These are phyloP conservation scores for Trichoderma pleuroti DNA, from an alignment of 2,329 filamentous ascomycete species.

Conservation along the genomic window DNA sequence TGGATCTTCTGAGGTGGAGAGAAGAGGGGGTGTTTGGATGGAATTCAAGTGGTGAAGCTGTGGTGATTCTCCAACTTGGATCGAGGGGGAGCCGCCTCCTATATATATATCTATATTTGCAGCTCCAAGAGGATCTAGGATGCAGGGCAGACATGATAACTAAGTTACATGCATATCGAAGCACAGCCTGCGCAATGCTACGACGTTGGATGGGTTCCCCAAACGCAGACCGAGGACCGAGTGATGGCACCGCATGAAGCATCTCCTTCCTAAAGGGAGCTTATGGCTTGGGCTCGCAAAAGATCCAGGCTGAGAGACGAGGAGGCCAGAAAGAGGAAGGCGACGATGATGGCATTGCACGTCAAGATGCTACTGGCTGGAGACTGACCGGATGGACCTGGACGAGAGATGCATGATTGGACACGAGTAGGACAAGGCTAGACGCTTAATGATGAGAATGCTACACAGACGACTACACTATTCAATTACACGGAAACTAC, in stretches of 20 bases:
- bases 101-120: constrained; percentile 2
- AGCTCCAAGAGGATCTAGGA: not conserved
- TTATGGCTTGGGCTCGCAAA: constrained; percentile 1
- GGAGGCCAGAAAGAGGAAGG: constrained; percentile 12
- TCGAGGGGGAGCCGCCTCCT: not conserved
- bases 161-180: not conserved
- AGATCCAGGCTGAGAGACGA: constrained; percentile 4
- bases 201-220: not conserved
- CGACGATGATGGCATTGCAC: not conserved
- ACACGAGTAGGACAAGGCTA: not conserved
- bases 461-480: not conserved
- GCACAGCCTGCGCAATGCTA: not conserved
- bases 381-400: not conserved
- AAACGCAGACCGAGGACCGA: not conserved
- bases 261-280: constrained; percentile 16
- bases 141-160: not conserved
- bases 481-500: not conserved
- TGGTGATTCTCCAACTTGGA: constrained; percentile 1
- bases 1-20: not conserved
- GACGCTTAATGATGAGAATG: not conserved
- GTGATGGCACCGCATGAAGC: not conserved
- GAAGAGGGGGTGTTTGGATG: not conserved
- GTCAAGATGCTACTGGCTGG: not conserved
- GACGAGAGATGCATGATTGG: not conserved
- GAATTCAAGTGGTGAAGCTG: not conserved